phyloP scores from a whole-genome alignment of 2,329 filamentous ascomycete species.

The Colletotrichum tropicicola region DNA sequence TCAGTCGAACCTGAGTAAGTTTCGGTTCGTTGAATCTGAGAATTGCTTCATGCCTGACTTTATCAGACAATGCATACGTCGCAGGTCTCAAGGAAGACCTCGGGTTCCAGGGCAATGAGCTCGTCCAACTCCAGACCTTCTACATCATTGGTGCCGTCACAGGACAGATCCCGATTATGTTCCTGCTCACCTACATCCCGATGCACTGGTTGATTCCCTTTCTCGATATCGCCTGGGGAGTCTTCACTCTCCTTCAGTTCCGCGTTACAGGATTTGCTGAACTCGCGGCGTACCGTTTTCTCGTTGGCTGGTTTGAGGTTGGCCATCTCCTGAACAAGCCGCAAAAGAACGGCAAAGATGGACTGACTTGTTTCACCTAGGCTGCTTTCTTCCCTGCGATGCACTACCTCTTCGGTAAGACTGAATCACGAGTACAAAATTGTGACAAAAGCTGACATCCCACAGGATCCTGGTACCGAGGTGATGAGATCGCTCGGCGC shows the following conservation, averaged over 20 bases:
- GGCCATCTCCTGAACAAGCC: background rate
- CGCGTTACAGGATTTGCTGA: constrained; percentile 33
- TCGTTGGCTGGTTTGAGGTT: constrained; percentile 41
- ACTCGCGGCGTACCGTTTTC: constrained; percentile 40
- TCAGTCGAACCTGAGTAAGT: constrained; percentile 40
- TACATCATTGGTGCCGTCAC: constrained; percentile 36
- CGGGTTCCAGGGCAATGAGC: constrained; percentile 36
- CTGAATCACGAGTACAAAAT: background rate
- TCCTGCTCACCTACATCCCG: constrained; percentile 36
- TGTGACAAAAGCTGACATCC: constrained; percentile 45
- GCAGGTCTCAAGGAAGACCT: constrained; percentile 38
- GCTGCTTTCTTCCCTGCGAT: constrained; percentile 43
- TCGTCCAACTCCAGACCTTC: constrained; percentile 36
- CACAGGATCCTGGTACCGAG: constrained; percentile 59
- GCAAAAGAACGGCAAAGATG: background rate
- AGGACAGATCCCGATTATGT: constrained; percentile 41
- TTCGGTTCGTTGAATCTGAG: constrained; percentile 38
- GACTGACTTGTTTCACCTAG: constrained; percentile 44
- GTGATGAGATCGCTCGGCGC: constrained; percentile 48
- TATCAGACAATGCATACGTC: constrained; percentile 44
- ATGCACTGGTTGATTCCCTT: constrained; percentile 37
- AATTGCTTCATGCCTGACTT: constrained; percentile 46
- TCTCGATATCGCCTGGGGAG: constrained; percentile 60
- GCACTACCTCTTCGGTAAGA: constrained; percentile 48
- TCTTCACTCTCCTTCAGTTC: constrained; percentile 59